Evolutionary conservation across 2,329 filamentous ascomycete species (phyloP).

Genomic region (Cladophialophora exuberans): DNA sequence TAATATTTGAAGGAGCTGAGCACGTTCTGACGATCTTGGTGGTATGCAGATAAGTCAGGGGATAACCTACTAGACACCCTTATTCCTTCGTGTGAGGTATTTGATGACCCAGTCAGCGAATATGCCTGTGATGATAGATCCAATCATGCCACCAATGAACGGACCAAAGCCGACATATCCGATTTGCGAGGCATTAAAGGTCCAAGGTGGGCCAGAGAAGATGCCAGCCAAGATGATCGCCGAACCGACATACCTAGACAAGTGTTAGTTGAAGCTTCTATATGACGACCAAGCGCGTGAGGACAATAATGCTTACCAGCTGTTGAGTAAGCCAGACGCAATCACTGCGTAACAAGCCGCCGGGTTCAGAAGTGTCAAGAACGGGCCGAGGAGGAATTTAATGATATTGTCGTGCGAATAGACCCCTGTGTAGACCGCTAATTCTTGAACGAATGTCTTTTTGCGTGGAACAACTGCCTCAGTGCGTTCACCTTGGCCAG

Average conservation of each 20-base stretch:
- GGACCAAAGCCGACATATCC: conserved; percentile 33
- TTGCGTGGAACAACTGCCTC: conserved; percentile 19
- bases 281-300: no score
- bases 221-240: conserved; percentile 37
- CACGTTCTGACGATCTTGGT: no score
- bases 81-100: conserved; percentile 46
- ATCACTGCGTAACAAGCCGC: conserved; percentile 35
- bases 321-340: conserved; percentile 32
- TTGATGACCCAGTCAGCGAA: conserved; percentile 40
- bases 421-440: conserved; percentile 29
- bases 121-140: conserved; percentile 45
- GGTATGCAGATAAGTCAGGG: conserved; percentile 1
- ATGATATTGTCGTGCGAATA: conserved; percentile 29
- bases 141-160: conserved; percentile 26
- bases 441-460: conserved; percentile 30
- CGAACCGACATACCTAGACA: conserved; percentile 25
- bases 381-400: conserved; percentile 36
- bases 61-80: conserved; percentile 41
- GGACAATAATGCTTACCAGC: conserved; percentile 31
- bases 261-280: no score
- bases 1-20: background rate
- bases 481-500: conserved; percentile 7
- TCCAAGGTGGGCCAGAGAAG: conserved; percentile 38
- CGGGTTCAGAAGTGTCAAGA: conserved; percentile 38
- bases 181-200: conserved; percentile 36